These are phyloP conservation scores for Penicillium longicatenatum DNA, from an alignment of 495 filamentous ascomycete genomes.

Conservation along the genomic window DNA sequence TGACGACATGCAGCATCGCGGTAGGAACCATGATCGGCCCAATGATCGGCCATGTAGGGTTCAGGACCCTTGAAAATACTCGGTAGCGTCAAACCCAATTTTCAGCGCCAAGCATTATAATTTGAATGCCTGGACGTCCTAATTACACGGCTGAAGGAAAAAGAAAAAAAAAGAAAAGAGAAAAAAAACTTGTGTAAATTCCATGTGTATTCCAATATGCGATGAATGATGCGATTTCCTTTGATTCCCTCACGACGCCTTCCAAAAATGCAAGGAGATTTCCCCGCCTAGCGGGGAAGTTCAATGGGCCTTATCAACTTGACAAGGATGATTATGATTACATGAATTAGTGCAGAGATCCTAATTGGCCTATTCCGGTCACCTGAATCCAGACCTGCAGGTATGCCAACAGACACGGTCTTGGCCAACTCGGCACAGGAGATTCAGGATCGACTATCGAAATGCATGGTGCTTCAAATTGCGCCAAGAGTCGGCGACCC, in stretches of 20 bases:
- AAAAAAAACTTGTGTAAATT: slow-evolving; percentile 3
- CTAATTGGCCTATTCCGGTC: neutral
- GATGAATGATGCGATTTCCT: neutral
- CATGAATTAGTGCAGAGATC: slow-evolving; percentile 22
- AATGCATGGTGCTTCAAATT: slow-evolving; percentile 46
- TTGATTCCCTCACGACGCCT: slow-evolving; percentile 17
- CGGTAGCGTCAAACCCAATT: slow-evolving; percentile 11
- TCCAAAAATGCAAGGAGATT: slow-evolving; percentile 19
- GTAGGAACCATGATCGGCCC: slow-evolving; percentile 15
- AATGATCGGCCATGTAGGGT: slow-evolving; percentile 12
- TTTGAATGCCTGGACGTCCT: no score
- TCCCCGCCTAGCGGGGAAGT: neutral
- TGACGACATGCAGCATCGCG: slow-evolving; percentile 25
- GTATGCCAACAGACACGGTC: slow-evolving; percentile 3
- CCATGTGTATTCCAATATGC: slow-evolving; percentile 11
- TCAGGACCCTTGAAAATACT: slow-evolving; percentile 5
- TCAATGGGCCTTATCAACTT: slow-evolving; percentile 7
- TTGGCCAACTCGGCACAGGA: neutral
- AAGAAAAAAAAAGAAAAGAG: no score
- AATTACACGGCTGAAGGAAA: no score
- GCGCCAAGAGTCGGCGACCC: slow-evolving; percentile 43
- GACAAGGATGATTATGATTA: slow-evolving; percentile 30
- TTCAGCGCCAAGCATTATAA: slow-evolving; percentile 10
- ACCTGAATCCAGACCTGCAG: neutral
- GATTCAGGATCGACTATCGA: slow-evolving; percentile 21